Evolutionary conservation across 2,329 filamentous ascomycete genomes (phyloP), one percentile per base, ranked within the genome.

Genomic region (Eurotiales sp.): DNA sequence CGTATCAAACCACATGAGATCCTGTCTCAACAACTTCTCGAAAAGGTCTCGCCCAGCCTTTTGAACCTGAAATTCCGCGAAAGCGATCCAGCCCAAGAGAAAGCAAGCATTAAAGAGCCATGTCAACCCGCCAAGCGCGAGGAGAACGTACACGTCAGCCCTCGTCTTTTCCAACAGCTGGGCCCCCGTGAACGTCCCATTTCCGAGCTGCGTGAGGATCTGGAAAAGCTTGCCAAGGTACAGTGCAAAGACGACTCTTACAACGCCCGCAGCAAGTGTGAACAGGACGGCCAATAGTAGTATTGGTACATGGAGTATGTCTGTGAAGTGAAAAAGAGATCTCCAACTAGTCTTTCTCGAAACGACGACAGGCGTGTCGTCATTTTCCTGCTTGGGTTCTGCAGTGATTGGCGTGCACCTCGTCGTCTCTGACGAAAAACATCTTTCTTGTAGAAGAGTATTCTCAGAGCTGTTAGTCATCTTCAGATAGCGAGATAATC

Each of bases 1-100:
- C 15, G 77, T 74, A 64, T 96, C 90, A 62, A 88, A 96, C 90
- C 91, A 97, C 41, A 78, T 77, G 64, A 93, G 81, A 11, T 92
- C 82, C 62, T 85, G 89, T 5, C 74, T 70, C n/a, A 95, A 65
- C 30, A 97, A 72, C 2, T 79, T 79, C 1, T 72, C 60, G 62
- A 96, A 96, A 2, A 93, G 69, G 4, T 71, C 73, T 14, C 77
- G 73, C 4, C 90, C 80, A 6, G 83, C 84, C 42, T 71, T 80
- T 27, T 79, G 80, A 0, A 87, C 89, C 58, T 96, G 89, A 2
- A 89, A 61, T 67, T 96, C 91, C 12, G 91, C 88, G 65, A 93
- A 93, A 0, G 80, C 65, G 25, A 92, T 74, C 84, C 91, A 96
- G 0, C 81, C 67, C 1, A 78, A 76, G 59, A 90, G 85, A 58